Percentiles rank a stretch among this genome's conserved stretches.
Evolutionary conservation across 108 stramenopile genomes (phyloP).

Genomic region (Asterionellopsis glacialis): DNA sequence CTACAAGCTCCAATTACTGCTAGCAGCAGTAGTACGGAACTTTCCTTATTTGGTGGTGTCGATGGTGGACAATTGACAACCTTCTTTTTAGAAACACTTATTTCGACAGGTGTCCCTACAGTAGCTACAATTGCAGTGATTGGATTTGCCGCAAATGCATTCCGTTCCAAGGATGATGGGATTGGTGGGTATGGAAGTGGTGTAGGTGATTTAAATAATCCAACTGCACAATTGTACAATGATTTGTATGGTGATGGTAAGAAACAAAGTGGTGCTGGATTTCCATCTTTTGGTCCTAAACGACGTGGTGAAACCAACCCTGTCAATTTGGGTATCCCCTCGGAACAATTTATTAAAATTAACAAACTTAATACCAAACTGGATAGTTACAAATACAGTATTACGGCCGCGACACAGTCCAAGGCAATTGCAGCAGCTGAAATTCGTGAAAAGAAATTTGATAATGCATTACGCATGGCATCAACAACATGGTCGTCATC

Average conservation of each 20-base stretch:
- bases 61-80: constrained; percentile 15
- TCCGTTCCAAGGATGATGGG: background rate
- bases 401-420: constrained; percentile 60
- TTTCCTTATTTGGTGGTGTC: background rate
- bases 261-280: background rate
- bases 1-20: background rate
- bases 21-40: background rate
- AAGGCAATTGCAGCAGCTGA: constrained; percentile 63
- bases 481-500: constrained; percentile 10
- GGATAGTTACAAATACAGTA: constrained; percentile 66
- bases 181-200: constrained; percentile 4
- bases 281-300: background rate
- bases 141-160: constrained; percentile 16
- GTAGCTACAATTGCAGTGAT: constrained; percentile 31
- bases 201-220: constrained; percentile 14
- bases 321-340: constrained; percentile 64
- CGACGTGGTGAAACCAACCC: constrained; percentile 15
- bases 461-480: constrained; percentile 41
- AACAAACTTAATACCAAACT: constrained; percentile 65
- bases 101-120: constrained; percentile 41
- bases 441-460: constrained; percentile 55
- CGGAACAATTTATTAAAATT: constrained; percentile 49
- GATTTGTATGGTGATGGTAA: constrained; percentile 55
- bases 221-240: constrained; percentile 67
- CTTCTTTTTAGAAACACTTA: constrained; percentile 40